phyloP scores from a whole-genome alignment of 139 green algal genomes.

The Chlamydomonas asymmetrica region DNA sequence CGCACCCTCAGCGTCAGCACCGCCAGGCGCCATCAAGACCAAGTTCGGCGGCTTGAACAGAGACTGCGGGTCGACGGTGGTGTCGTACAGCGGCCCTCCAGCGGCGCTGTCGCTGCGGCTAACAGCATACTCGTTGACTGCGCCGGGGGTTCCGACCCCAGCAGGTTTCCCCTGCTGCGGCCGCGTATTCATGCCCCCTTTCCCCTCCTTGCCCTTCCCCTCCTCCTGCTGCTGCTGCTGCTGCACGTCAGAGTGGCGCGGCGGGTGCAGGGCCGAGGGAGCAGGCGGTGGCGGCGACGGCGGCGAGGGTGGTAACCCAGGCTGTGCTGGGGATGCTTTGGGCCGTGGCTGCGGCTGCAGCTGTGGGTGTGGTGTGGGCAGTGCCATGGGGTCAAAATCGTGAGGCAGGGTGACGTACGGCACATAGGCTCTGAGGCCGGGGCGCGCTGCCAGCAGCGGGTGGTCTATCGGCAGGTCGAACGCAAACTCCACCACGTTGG shows the following conservation, averaged over 20 bases:
- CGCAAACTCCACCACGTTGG: constrained; percentile 35
- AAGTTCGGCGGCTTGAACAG: neutral
- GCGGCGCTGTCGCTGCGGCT: no score
- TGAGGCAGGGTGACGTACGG: neutral
- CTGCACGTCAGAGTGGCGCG: neutral
- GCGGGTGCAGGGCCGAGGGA: neutral
- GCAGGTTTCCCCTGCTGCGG: neutral
- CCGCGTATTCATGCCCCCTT: neutral
- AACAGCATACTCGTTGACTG: no score
- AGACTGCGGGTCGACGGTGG: neutral
- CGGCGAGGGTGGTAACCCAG: neutral
- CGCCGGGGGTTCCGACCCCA: no score
- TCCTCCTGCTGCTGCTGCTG: neutral
- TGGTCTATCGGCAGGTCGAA: constrained; percentile 24
- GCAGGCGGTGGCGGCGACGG: neutral
- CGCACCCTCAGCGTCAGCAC: neutral
- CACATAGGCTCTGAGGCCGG: constrained; percentile 32
- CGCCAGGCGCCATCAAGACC: neutral
- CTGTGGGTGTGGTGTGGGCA: neutral
- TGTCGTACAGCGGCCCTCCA: no score
- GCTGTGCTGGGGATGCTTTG: neutral
- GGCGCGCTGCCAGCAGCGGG: neutral
- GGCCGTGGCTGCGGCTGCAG: constrained; percentile 13
- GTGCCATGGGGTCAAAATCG: no score
- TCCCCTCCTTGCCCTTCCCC: neutral